A percentile compares a stretch with the other conserved stretches of the same genome.
phyloP scores from a whole-genome alignment of 2,329 filamentous ascomycete species.

The Scedosporium dehoogii region DNA sequence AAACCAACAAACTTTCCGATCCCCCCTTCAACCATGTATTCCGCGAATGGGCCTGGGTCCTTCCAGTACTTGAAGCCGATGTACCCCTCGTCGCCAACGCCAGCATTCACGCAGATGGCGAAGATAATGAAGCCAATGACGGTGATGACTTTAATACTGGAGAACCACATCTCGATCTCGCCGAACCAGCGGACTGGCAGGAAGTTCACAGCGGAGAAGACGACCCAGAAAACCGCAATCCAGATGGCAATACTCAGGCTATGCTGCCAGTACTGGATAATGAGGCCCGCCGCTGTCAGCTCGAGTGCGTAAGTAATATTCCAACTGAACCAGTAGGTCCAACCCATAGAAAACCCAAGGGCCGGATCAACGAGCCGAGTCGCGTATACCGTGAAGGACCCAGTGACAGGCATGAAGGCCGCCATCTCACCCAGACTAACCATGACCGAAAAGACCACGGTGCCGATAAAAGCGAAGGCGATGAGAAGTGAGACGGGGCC shows the following conservation, averaged over 20 bases:
- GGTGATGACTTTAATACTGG: slow-evolving; percentile 66
- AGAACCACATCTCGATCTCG: slow-evolving; percentile 71
- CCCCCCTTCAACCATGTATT: slow-evolving; percentile 43
- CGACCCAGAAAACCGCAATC: slow-evolving; percentile 62
- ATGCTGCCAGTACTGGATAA: slow-evolving; percentile 65
- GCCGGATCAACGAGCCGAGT: slow-evolving; percentile 64
- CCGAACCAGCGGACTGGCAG: slow-evolving; percentile 64
- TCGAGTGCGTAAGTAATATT: slow-evolving; percentile 64
- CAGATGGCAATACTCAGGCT: slow-evolving; percentile 58
- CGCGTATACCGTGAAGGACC: slow-evolving; percentile 68
- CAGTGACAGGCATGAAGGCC: slow-evolving; percentile 65
- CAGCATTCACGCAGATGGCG: slow-evolving; percentile 64
- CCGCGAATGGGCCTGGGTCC: slow-evolving; percentile 56
- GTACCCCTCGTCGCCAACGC: slow-evolving; percentile 58
- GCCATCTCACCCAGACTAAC: slow-evolving; percentile 62
- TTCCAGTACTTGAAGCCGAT: slow-evolving; percentile 66
- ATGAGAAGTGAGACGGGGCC: slow-evolving; percentile 59
- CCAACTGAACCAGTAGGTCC: slow-evolving; percentile 79
- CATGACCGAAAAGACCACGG: slow-evolving; percentile 70
- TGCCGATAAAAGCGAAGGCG: slow-evolving; percentile 59
- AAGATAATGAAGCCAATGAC: slow-evolving; percentile 70
- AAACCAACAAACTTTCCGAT: slow-evolving; percentile 58
- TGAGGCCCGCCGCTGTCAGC: slow-evolving; percentile 60
- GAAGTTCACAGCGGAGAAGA: slow-evolving; percentile 61
- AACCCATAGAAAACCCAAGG: slow-evolving; percentile 68